A percentile compares a stretch with the other conserved stretches of the same genome.
phyloP scores from a whole-genome alignment of 768 basidiomycete species.

The Mycena vitilis region DNA sequence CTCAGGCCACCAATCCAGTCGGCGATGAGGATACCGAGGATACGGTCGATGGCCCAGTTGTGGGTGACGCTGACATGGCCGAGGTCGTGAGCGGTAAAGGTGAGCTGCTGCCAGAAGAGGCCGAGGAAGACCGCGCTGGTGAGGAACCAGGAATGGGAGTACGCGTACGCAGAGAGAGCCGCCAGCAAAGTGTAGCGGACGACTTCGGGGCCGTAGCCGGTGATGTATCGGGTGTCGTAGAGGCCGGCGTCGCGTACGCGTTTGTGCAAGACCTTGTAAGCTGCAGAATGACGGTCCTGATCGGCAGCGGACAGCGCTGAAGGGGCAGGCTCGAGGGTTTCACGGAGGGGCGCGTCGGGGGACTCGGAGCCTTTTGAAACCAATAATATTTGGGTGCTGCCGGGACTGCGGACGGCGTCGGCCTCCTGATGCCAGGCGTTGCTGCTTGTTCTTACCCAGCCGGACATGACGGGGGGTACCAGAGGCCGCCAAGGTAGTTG shows the following conservation, averaged over 20 bases:
- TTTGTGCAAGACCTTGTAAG: conserved; percentile 84
- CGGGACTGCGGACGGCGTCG: conserved; percentile 44
- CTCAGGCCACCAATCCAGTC: conserved; percentile 93
- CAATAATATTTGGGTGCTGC: conserved; percentile 70
- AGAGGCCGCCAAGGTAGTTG: conserved; percentile 81
- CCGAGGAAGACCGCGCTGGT: conserved; percentile 86
- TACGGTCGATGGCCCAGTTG: conserved; percentile 82
- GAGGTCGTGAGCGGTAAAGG: conserved; percentile 93
- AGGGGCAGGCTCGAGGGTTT: conserved; percentile 64
- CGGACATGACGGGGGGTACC: conserved; percentile 86
- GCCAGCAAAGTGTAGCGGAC: conserved; percentile 81
- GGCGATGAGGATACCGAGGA: conserved; percentile 83
- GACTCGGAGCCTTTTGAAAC: conserved; percentile 53
- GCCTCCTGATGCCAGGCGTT: conserved; percentile 77
- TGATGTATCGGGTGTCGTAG: conserved; percentile 84
- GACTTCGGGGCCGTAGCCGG: conserved; percentile 92
- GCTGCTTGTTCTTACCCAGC: conserved; percentile 76
- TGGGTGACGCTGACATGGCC: conserved; percentile 96
- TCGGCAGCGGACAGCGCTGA: conserved; percentile 64
- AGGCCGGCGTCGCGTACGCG: conserved; percentile 83
- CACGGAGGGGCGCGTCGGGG: conserved; percentile 51
- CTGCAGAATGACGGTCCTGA: conserved; percentile 76
- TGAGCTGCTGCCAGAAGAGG: conserved; percentile 94
- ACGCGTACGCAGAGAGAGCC: conserved; percentile 67
- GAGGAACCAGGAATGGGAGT: conserved; percentile 72